Base-by-base conservation (phyloP, 495 filamentous ascomycete genomes). In the Podospora pseudocomata region DNA sequence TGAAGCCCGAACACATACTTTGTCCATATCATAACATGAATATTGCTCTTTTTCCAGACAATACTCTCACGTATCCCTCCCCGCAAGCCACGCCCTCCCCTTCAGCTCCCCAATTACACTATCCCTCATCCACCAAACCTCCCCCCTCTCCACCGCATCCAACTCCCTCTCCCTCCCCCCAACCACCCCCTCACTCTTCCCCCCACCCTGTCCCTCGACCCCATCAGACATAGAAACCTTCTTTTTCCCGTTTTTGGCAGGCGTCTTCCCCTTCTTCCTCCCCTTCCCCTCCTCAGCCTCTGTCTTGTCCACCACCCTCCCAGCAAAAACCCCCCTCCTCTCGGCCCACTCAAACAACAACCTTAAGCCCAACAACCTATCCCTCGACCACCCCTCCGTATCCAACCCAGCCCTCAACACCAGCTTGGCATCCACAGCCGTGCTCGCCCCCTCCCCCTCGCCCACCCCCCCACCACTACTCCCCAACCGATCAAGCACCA, bases 301-400 rank as follows among this genome's bases (percentile, higher is more conserved):
- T 9, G n/a, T 55, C 54, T 16, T 26, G 28, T 66, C 63, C 44
- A 60, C 5, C 63, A 69, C 28, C 32, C 23, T 23, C 39, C 26
- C 53, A 18, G 23, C 56, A 69, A 65, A 71, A 27, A 62, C 28
- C 1, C 68, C 71, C 53, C 77, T 78, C 74, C 80, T 72, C 72
- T 86, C 91, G 2, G 88, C 85, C 92, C 93, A 97, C 69, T 89
- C 89, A 77, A 97, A 95, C 59, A 99, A 75, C 11, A 94, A 71
- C 66, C 85, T 85, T 26, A 97, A 78, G 65, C 93, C 91, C 78
- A 91, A 85, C 64, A 97, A 73, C 2, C 87, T 81, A 76, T 95
- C 91, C 53, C 87, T 83, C 71, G 78, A 86, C 56, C 86, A 83
- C 39, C 39, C 39, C 39, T 18, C 39, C 56, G 87, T 88, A 3